phyloP scores from a whole-genome alignment of 225 moss, liverwort and hornwort genomes.

The Physcomitrium patens region DNA sequence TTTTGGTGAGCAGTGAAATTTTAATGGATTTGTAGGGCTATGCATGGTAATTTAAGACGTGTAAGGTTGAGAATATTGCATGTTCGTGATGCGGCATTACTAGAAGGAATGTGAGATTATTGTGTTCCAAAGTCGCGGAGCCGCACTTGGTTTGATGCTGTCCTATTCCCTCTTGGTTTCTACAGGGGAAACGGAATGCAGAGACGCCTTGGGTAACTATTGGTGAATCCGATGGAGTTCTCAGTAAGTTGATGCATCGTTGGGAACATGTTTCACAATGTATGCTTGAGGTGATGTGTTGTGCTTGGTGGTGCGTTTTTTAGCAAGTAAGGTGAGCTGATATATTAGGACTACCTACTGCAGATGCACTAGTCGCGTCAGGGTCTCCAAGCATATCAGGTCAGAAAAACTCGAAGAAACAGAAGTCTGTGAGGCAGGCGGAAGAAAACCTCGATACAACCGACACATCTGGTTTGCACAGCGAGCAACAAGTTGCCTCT shows the following conservation, averaged over 20 bases:
- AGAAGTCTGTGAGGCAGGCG: conserved; percentile 59
- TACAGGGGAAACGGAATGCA: conserved; percentile 79
- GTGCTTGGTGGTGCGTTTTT: neutral
- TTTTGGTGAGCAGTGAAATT: neutral
- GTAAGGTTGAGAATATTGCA: neutral
- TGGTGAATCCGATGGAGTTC: conserved; percentile 43
- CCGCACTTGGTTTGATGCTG: neutral
- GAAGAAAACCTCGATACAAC: conserved; percentile 56
- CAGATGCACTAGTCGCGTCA: conserved; percentile 72
- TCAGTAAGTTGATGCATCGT: conserved; percentile 42
- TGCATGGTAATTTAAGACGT: neutral
- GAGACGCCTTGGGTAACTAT: conserved; percentile 59
- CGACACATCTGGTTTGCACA: conserved; percentile 31
- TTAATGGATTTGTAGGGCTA: neutral
- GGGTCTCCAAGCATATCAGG: conserved; percentile 67
- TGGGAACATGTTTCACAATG: neutral
- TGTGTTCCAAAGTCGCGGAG: neutral
- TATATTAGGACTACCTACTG: conserved; percentile 26
- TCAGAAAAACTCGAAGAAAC: conserved; percentile 65
- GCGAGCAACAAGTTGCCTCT: conserved; percentile 44
- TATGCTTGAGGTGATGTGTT: neutral
- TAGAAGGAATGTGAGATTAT: neutral
- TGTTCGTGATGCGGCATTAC: neutral
- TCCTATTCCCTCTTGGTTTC: conserved; percentile 3
- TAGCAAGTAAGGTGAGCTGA: conserved; percentile 2